Evolutionary conservation across 176 grass and related monocot species (phyloP).

Genomic region (Themeda triandra): DNA sequence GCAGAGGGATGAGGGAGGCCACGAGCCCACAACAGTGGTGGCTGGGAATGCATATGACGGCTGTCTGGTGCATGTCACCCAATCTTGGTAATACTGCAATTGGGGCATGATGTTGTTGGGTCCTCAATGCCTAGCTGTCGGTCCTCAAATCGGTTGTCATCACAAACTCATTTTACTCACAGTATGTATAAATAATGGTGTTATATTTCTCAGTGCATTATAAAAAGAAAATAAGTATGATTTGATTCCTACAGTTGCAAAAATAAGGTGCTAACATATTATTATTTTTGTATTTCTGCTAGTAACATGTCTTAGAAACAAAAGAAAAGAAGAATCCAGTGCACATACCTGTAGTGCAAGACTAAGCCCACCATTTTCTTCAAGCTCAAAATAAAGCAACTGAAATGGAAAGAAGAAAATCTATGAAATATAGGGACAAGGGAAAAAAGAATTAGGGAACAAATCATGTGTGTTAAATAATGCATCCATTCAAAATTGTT

Average conservation of each 20-base stretch:
- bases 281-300: background rate
- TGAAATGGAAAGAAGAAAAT: constrained; percentile 36
- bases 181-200: background rate
- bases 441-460: background rate
- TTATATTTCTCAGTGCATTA: background rate
- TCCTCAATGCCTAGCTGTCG: background rate
- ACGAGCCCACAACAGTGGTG: background rate
- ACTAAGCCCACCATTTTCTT: constrained; percentile 93
- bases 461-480: constrained; percentile 2
- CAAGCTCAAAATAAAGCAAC: constrained; percentile 97
- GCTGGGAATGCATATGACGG: background rate
- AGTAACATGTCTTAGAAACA: background rate
- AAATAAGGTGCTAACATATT: background rate
- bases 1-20: background rate
- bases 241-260: background rate
- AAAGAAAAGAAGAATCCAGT: constrained; percentile 12
- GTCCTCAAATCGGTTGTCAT: background rate
- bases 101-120: background rate
- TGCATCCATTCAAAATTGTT: background rate
- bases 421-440: background rate
- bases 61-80: background rate
- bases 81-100: background rate
- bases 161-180: background rate
- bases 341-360: constrained; percentile 82
- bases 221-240: background rate